These are phyloP conservation scores for Geotrichum carabidarum DNA, from an alignment of 1,139 yeast genomes.

Conservation along the genomic window DNA sequence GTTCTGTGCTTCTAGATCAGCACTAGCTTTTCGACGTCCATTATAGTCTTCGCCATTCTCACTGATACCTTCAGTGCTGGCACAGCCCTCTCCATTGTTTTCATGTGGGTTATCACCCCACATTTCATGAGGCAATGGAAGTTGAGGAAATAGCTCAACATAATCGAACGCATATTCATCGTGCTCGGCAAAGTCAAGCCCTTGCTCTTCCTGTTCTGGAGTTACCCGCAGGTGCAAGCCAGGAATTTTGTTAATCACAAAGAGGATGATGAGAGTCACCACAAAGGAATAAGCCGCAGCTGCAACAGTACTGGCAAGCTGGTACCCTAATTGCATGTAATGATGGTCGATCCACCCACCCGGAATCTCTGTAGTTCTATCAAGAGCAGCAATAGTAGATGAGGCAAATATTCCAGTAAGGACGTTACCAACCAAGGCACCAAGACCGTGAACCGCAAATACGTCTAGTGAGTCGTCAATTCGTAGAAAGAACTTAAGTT, in stretches of 20 bases:
- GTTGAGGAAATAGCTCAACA: constrained; percentile 42
- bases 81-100: neutral
- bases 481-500: constrained; percentile 35
- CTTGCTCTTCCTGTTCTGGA: constrained; percentile 41
- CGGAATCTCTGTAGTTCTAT: constrained; percentile 25
- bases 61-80: neutral
- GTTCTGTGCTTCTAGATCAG: neutral
- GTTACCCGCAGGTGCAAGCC: constrained; percentile 46
- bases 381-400: constrained; percentile 19
- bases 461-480: constrained; percentile 40
- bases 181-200: constrained; percentile 49
- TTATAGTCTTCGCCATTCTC: neutral
- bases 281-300: constrained; percentile 43
- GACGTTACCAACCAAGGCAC: constrained; percentile 36
- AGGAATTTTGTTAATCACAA: constrained; percentile 45
- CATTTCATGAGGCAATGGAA: constrained; percentile 20
- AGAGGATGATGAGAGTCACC: constrained; percentile 41
- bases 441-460: constrained; percentile 38
- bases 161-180: constrained; percentile 50
- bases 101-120: neutral
- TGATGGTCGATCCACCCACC: constrained; percentile 50
- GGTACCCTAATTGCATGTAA: constrained; percentile 48
- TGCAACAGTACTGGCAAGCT: constrained; percentile 44
- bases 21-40: constrained; percentile 1
- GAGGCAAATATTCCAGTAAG: constrained; percentile 37